Conservation (phyloP, 441 rosid species). For the Kokia cookei region DNA sequence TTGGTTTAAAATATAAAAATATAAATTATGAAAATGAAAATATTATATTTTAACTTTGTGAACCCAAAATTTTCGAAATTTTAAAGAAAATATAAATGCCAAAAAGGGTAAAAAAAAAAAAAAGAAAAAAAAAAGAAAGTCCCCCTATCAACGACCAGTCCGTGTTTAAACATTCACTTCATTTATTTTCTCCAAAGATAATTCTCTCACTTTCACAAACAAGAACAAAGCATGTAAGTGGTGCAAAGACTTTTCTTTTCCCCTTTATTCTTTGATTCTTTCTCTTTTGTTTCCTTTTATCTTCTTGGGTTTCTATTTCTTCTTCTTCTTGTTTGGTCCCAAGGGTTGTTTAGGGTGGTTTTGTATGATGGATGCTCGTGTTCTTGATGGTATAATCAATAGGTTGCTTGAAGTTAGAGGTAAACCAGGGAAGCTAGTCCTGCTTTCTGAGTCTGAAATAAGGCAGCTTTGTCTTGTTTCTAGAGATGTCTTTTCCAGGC, state of each 20-base stretch:
- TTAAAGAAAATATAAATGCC: too few species aligned
- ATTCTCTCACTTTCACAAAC: background rate
- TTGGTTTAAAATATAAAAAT: too few species aligned
- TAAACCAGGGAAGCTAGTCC: constrained; percentile 52
- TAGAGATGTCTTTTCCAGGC: constrained; percentile 45
- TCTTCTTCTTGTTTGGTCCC: background rate
- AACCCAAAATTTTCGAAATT: too few species aligned
- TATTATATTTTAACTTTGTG: too few species aligned
- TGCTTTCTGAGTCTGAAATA: constrained; percentile 49
- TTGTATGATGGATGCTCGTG: constrained; percentile 31
- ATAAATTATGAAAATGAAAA: too few species aligned
- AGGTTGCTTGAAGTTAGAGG: constrained; percentile 60
- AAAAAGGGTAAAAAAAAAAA: background rate
- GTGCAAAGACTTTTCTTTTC: background rate
- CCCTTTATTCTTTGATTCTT: constrained; percentile 10
- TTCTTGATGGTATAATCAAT: constrained; percentile 44
- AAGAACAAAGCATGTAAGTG: background rate
- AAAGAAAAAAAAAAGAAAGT: background rate
- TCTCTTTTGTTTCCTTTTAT: constrained; percentile 14
- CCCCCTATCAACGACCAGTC: background rate
- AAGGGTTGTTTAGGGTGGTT: background rate
- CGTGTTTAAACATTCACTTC: background rate
- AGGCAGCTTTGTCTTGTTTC: constrained; percentile 51
- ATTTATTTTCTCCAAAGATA: background rate
- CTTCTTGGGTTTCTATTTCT: background rate